Evolutionary conservation across 2,329 filamentous ascomycete species (phyloP).

Genomic region (Claviceps sp.): DNA sequence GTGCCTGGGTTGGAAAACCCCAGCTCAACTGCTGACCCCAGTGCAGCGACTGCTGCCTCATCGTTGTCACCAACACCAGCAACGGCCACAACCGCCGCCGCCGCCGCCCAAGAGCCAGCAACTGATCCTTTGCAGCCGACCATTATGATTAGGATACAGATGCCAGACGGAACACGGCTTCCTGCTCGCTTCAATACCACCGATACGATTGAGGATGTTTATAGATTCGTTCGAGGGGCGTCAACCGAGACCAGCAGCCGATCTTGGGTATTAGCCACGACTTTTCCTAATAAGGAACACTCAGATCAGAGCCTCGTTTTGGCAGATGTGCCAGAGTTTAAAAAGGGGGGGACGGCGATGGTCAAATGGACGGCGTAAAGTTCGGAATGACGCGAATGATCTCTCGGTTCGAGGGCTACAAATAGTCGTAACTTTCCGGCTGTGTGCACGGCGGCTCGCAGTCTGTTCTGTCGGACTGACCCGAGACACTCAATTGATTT

Average conservation of each 20-base stretch:
- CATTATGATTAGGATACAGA: slow-evolving; percentile 59
- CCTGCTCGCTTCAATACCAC: slow-evolving; percentile 72
- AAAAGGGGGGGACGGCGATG: slow-evolving; percentile 50
- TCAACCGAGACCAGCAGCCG: slow-evolving; percentile 42
- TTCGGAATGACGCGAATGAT: neutral
- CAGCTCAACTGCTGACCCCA: slow-evolving; percentile 12
- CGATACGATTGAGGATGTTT: slow-evolving; percentile 66
- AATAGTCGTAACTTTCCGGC: neutral
- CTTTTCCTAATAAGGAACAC: slow-evolving; percentile 72
- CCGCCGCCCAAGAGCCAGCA: slow-evolving; percentile 14
- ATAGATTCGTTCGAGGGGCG: slow-evolving; percentile 57
- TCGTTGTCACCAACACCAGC: slow-evolving; percentile 24
- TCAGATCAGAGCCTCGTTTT: slow-evolving; percentile 49
- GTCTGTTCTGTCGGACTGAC: no score
- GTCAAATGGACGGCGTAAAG: slow-evolving; percentile 40
- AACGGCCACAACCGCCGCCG: slow-evolving; percentile 16
- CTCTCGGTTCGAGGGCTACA: neutral
- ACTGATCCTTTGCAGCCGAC: slow-evolving; percentile 56
- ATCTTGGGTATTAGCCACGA: slow-evolving; percentile 65
- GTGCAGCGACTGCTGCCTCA: slow-evolving; percentile 16
- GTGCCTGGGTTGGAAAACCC: slow-evolving; percentile 44
- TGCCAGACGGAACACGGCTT: slow-evolving; percentile 63
- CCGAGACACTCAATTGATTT: no score
- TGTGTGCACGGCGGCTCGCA: no score
- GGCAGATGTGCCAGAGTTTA: slow-evolving; percentile 50